Evolutionary conservation across 192 early-diverging fungal species (phyloP).

Genomic region (Backusella tarrabulga): DNA sequence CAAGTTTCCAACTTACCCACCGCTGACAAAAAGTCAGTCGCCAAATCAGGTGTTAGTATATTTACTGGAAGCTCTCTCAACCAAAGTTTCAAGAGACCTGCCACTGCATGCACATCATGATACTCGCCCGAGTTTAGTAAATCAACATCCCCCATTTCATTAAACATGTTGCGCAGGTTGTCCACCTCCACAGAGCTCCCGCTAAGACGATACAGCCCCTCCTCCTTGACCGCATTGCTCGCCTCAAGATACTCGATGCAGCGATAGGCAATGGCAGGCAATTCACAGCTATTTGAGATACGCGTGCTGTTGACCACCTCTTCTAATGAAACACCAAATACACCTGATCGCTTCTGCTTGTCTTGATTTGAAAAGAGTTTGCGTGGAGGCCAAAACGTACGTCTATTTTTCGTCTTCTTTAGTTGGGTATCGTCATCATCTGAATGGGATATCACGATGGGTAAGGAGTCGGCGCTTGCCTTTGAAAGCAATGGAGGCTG

Average conservation of each 20-base stretch:
- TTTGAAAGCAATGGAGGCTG: not conserved
- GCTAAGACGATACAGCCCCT: slow-evolving; percentile 93
- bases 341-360: slow-evolving; percentile 47
- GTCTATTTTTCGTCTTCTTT: not conserved
- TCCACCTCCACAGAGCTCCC: slow-evolving; percentile 76
- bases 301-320: slow-evolving; percentile 66
- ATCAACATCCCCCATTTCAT: slow-evolving; percentile 75
- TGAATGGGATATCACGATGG: not conserved
- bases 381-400: not conserved
- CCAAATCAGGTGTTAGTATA: slow-evolving; percentile 80
- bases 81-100: slow-evolving; percentile 91
- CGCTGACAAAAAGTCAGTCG: slow-evolving; percentile 78
- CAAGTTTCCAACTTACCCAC: slow-evolving; percentile 47
- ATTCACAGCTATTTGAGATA: slow-evolving; percentile 73
- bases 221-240: slow-evolving; percentile 84
- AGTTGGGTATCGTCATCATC: not conserved
- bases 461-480: not conserved
- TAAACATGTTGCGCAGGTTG: slow-evolving; percentile 75
- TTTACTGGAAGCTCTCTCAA: slow-evolving; percentile 85
- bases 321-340: slow-evolving; percentile 89
- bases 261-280: slow-evolving; percentile 91
- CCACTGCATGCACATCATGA: slow-evolving; percentile 91
- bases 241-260: slow-evolving; percentile 96
- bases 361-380: slow-evolving; percentile 19
- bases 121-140: slow-evolving; percentile 55